Base-by-base conservation (phyloP, 73 alveolate genomes). In the Paramecium caudatum region DNA sequence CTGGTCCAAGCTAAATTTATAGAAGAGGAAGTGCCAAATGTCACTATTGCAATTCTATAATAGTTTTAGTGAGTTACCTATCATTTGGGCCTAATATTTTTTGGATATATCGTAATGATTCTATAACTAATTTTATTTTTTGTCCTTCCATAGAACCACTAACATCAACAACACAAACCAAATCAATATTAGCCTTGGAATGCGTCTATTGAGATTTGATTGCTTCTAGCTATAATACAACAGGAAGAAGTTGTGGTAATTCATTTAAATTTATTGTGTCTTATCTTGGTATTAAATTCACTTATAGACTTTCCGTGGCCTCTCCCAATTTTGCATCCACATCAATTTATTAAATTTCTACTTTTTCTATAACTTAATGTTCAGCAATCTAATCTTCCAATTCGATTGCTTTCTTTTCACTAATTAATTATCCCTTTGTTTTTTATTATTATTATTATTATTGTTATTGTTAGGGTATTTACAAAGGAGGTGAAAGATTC, bases 101-200 rank as follows among this genome's bases (percentile, higher is more conserved):
- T 15, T 92, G 37, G 47, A 93, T 45, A 50, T 63, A 55, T 93
- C 94, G 91, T 27, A 94, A 90, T 17, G 97, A 90, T 43, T 90
- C 90, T 91, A 91, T 94, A 19, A 94, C 94, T 32, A 93, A 61
- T 10, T 27, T 41, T 19, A 94, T 91, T 82, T 94, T 94, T 37
- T 91, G 21, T 21, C 94, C 95, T 82, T 36, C 91, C 98, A 94
- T 94, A 46, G 95, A 83, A 25, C 97, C 98, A 48, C 96, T 93
- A 19, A 93, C 46, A 91, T 94, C 98, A 0, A 94, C 94, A 3
- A 92, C 92, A 82, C 96, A 93, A 69, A 94, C 90, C 63, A 94
- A 87, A 93, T 94, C 98, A 16, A 94, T 95, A 34, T 43, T 63
- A 10, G 93, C 82, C 34, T 55, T 55, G 3, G 41, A 15, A 55